These are phyloP conservation scores for Inga oerstediana DNA, from an alignment of 306 rosid species.

Conservation along the genomic window DNA sequence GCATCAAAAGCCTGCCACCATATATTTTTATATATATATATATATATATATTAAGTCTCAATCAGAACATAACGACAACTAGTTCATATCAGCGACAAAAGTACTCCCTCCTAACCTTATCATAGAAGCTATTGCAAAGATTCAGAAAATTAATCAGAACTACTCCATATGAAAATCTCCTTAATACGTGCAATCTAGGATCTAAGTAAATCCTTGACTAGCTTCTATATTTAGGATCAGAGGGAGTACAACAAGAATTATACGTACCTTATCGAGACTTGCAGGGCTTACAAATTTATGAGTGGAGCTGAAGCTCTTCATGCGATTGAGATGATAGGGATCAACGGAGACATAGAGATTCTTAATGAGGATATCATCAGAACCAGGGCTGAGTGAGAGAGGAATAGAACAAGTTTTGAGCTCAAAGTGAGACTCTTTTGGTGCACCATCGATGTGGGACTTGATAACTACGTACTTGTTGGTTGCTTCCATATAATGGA, in stretches of 20 bases:
- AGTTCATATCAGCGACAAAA: neutral
- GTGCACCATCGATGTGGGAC: constrained; percentile 33
- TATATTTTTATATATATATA: neutral
- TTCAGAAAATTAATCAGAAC: neutral
- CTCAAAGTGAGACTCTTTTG: constrained; percentile 50
- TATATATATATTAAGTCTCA: neutral
- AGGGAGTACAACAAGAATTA: neutral
- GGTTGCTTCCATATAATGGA: neutral
- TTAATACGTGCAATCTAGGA: too few relatives aligned
- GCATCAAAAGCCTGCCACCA: constrained; percentile 42
- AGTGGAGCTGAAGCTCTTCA: constrained; percentile 45
- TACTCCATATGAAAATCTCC: neutral
- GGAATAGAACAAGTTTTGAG: constrained; percentile 33
- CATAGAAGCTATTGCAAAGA: too few relatives aligned
- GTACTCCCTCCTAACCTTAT: neutral
- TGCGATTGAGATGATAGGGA: constrained; percentile 55
- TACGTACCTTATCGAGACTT: constrained; percentile 33
- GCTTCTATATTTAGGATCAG: too few relatives aligned
- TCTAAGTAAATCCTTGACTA: neutral
- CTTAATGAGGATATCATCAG: constrained; percentile 41
- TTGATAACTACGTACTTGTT: constrained; percentile 39
- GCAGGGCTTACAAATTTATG: constrained; percentile 32
- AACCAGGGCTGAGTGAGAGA: constrained; percentile 23
- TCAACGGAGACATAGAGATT: constrained; percentile 55
- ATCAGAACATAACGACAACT: neutral